These are phyloP conservation scores for Wallacemonas collosoma DNA, from an alignment of 208 protist genomes.

Conservation along the genomic window DNA sequence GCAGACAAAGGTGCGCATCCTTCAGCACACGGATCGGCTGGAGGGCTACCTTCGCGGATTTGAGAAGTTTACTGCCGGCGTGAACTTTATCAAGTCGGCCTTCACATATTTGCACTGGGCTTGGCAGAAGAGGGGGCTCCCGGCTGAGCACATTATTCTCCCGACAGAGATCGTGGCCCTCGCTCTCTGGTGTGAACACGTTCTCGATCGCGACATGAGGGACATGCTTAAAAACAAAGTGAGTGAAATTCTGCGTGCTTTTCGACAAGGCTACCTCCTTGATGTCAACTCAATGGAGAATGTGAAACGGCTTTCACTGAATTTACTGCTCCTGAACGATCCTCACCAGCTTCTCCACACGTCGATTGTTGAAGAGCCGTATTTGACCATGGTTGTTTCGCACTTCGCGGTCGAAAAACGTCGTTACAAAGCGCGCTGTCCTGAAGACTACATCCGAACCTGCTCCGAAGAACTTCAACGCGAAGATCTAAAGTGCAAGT, in stretches of 20 bases:
- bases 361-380: conserved; percentile 63
- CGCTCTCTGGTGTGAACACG: conserved; percentile 58
- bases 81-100: conserved; percentile 64
- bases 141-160: conserved; percentile 66
- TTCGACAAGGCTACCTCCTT: conserved; percentile 31
- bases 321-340: conserved; percentile 60
- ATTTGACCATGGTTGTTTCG: conserved; percentile 39
- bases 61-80: conserved; percentile 63
- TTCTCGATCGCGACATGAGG: conserved; percentile 33
- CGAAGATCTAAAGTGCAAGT: conserved; percentile 49
- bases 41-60: conserved; percentile 60
- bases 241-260: conserved; percentile 39
- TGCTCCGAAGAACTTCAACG: conserved; percentile 39
- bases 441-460: conserved; percentile 47
- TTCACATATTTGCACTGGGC: conserved; percentile 87
- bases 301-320: conserved; percentile 66
- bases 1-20: conserved; percentile 33
- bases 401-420: conserved; percentile 44
- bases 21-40: conserved; percentile 31
- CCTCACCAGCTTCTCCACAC: conserved; percentile 50
- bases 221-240: conserved; percentile 44
- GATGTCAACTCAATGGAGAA: conserved; percentile 49
- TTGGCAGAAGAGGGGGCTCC: conserved; percentile 79
- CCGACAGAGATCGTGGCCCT: conserved; percentile 72
- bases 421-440: conserved; percentile 32